These are phyloP conservation scores for Phialophora chinensis DNA, from an alignment of 2,329 filamentous ascomycete genomes.

Conservation along the genomic window DNA sequence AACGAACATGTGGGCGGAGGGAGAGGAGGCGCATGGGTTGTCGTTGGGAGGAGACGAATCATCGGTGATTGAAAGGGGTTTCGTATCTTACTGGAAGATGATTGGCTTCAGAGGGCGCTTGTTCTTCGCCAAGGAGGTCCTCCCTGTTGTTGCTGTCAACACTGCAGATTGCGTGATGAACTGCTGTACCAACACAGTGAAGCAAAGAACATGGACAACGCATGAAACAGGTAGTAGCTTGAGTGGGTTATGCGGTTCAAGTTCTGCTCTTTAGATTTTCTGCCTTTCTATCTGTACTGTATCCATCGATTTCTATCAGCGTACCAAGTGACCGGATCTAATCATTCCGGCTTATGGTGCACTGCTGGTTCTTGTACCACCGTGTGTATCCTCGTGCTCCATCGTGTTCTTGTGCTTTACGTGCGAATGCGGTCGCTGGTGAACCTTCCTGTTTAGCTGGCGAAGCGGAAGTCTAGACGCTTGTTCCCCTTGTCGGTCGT, in stretches of 20 bases:
- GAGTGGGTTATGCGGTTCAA: background rate
- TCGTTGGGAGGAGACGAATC: background rate
- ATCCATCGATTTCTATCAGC: background rate
- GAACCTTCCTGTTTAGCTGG: slow-evolving; percentile 17
- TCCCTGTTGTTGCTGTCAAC: too few relatives aligned
- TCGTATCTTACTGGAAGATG: background rate
- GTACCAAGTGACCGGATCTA: background rate
- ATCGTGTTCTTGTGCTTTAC: background rate
- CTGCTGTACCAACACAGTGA: background rate
- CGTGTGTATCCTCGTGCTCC: background rate
- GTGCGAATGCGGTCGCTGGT: background rate
- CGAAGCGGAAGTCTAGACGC: slow-evolving; percentile 47
- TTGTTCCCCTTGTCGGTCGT: slow-evolving; percentile 55
- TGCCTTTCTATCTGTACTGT: background rate
- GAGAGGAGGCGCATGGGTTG: background rate
- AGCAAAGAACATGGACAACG: background rate
- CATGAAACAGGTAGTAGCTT: background rate
- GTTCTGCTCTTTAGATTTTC: background rate
- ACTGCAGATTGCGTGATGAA: background rate
- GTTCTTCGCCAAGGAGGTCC: background rate
- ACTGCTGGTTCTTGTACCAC: background rate
- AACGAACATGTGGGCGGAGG: background rate
- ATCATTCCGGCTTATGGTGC: background rate
- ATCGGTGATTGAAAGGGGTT: background rate
- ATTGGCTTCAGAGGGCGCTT: background rate